phyloP scores from a whole-genome alignment of 306 rosid species.

The Vigna radiata region DNA sequence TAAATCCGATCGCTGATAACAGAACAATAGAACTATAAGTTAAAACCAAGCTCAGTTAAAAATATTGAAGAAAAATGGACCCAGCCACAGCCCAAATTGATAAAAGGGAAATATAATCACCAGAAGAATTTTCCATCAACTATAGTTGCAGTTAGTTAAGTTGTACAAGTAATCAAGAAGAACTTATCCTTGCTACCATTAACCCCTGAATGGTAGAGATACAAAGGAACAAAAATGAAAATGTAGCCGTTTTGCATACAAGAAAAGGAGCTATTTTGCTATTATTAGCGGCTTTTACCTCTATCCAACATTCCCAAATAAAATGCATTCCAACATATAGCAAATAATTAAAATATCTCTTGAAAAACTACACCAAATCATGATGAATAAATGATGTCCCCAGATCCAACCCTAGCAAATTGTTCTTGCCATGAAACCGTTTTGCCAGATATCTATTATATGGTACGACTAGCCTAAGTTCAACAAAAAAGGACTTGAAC shows the following conservation, averaged over 20 bases:
- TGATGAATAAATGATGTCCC: conserved; percentile 24
- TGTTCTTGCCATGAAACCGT: background rate
- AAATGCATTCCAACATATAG: background rate
- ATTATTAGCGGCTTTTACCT: background rate
- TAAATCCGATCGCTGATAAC: conserved; percentile 12
- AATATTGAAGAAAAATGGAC: conserved; percentile 18
- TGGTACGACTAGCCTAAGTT: conserved; percentile 2
- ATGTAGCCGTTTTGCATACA: background rate
- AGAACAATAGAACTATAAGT: background rate
- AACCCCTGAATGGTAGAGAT: conserved; percentile 9
- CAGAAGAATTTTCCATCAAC: conserved; percentile 3
- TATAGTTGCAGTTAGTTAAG: conserved; percentile 1
- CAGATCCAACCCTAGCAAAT: conserved; percentile 28
- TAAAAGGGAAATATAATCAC: background rate
- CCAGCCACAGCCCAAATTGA: conserved; percentile 24
- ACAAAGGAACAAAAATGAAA: background rate
- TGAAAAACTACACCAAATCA: background rate
- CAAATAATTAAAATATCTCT: background rate
- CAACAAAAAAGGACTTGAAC: background rate
- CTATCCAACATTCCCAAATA: background rate
- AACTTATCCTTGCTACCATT: background rate
- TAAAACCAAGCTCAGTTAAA: background rate
- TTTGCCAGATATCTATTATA: background rate
- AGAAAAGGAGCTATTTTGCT: background rate
- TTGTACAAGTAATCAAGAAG: background rate